Conservation (phyloP, 108 stramenopile species). For the Conticribra weissflogii region DNA sequence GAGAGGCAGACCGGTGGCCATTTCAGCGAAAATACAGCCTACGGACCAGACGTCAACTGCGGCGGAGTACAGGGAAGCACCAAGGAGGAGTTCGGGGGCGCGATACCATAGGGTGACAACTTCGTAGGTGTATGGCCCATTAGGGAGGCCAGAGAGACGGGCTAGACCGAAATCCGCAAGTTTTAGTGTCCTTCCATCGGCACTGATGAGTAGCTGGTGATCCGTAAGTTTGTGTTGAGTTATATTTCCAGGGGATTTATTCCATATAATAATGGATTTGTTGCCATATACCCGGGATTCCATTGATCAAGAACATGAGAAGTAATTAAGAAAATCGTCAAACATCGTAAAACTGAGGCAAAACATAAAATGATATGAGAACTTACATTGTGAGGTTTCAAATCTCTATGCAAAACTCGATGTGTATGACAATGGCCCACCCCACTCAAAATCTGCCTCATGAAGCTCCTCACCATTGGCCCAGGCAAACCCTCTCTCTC, state of each 20-base stretch:
- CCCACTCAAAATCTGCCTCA: constrained; percentile 85
- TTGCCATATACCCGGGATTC: too few species aligned
- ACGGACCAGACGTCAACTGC: constrained; percentile 96
- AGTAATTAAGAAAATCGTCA: too few species aligned
- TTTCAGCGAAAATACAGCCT: constrained; percentile 98
- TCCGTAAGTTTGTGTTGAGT: background rate
- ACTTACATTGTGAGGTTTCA: constrained; percentile 92
- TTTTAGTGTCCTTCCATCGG: constrained; percentile 85
- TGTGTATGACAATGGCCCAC: constrained; percentile 90
- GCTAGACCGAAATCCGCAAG: constrained; percentile 98
- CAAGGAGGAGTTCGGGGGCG: constrained; percentile 95
- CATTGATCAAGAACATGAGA: too few species aligned
- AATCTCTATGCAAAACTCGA: constrained; percentile 89
- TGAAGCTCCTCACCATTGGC: constrained; percentile 69
- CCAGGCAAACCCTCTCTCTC: constrained; percentile 75
- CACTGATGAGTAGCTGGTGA: constrained; percentile 69
- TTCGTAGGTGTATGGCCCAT: constrained; percentile 86
- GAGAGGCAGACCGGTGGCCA: constrained; percentile 90
- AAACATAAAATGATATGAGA: background rate
- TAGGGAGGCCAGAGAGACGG: constrained; percentile 83
- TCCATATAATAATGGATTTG: too few species aligned
- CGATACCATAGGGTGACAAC: constrained; percentile 99
- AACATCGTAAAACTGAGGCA: too few species aligned
- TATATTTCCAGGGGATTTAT: too few species aligned
- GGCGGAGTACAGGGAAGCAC: constrained; percentile 85